Base-by-base conservation (phyloP, 2,329 filamentous ascomycete genomes). In the Acrocalymma vagum region DNA sequence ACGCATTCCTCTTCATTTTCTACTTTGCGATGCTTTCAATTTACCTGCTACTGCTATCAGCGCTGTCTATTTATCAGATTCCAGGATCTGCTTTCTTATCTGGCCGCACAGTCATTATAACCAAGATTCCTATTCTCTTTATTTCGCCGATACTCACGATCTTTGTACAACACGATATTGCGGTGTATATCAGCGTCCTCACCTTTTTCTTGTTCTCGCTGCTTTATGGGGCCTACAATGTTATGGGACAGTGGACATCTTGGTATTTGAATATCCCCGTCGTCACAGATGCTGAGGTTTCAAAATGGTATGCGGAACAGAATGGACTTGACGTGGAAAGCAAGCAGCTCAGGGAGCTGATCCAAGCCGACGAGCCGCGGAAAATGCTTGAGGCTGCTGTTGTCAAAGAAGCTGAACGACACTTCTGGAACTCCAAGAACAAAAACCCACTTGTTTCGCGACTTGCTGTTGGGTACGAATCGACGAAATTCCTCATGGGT, bases 1-100 rank as follows among this genome's bases (percentile, higher is more conserved):
- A 72, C 4, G 81, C 75, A 10, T 72, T 80, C n/a, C 67, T 82
- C 14, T 84, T 82, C 53, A 73, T 80, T 32, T 74, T 81, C 23
- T 84, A 83, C 46, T 66, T 83, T 5, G 59, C 80, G 17, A 69
- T 72, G n/a, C n/a, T n/a, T n/a, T n/a, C n/a, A n/a, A n/a, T n/a
- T n/a, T n/a, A n/a, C n/a, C n/a, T n/a, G n/a, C n/a, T n/a, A n/a
- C n/a, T n/a, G n/a, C n/a, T n/a, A n/a, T n/a, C n/a, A n/a, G n/a
- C n/a, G n/a, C n/a, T 63, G 16, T 53, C 54, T 3, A 59, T 54
- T 23, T 65, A 42, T 32, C 53, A 79, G 38, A 76, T 79, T 37
- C 73, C 72, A 0, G 74, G 73, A 7, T 76, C 75, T 15, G 66
- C 71, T 3, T 74, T 80, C 43, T 70, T 75, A 9, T 80, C 77